Conservation (phyloP, 2,329 filamentous ascomycete species). For the Aspergillus brunneoviolaceus region DNA sequence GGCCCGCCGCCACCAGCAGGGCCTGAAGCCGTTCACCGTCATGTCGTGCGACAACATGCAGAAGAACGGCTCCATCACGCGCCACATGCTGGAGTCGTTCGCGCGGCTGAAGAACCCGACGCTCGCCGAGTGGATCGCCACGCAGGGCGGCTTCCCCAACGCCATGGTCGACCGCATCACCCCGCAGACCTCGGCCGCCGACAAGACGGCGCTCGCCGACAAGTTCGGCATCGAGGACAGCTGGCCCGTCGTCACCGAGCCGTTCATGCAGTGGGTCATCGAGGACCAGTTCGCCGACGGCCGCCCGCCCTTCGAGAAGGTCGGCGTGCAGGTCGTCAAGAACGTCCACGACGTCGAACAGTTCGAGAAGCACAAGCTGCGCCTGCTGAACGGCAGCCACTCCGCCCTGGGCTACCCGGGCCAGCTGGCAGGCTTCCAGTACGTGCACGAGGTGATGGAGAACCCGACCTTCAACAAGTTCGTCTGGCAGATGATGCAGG, state of each 20-base stretch:
- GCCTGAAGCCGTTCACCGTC: slow-evolving; percentile 55
- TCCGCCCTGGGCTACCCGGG: slow-evolving; percentile 54
- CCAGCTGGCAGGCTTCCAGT: slow-evolving; percentile 54
- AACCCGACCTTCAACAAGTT: slow-evolving; percentile 50
- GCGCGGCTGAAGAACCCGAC: slow-evolving; percentile 50
- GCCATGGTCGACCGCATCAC: slow-evolving; percentile 59
- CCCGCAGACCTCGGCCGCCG: slow-evolving; percentile 48
- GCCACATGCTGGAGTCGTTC: slow-evolving; percentile 54
- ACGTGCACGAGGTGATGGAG: slow-evolving; percentile 56
- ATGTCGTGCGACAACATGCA: slow-evolving; percentile 60
- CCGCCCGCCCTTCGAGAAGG: slow-evolving; percentile 54
- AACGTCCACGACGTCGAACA: slow-evolving; percentile 55
- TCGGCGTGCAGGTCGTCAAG: slow-evolving; percentile 54
- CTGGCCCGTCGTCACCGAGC: slow-evolving; percentile 58
- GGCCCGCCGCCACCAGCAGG: slow-evolving; percentile 46
- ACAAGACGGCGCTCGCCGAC: slow-evolving; percentile 48
- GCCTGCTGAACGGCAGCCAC: slow-evolving; percentile 55
- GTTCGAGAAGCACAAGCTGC: slow-evolving; percentile 59
- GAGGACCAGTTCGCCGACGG: slow-evolving; percentile 55
- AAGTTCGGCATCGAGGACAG: slow-evolving; percentile 51
- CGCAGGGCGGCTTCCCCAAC: slow-evolving; percentile 54
- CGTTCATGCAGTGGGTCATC: slow-evolving; percentile 58
- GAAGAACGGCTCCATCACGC: slow-evolving; percentile 56
- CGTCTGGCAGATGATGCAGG: slow-evolving; percentile 56
- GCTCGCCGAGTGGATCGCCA: slow-evolving; percentile 51